phyloP scores from a whole-genome alignment of 768 basidiomycete genomes.

The Lactarius akahatsu region DNA sequence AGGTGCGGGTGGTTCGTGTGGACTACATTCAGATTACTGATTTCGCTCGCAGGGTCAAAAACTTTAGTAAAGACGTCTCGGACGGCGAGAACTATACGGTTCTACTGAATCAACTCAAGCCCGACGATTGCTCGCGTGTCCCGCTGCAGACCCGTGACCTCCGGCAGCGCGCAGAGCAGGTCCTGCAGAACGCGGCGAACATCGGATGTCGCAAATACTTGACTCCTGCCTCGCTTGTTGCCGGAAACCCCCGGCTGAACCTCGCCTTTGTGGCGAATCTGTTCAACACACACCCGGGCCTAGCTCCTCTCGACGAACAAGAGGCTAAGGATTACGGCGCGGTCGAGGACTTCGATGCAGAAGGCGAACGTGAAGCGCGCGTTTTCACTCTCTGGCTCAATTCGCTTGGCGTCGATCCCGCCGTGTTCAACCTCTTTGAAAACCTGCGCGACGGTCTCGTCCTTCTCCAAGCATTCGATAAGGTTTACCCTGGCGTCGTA shows the following conservation, averaged over 20 bases:
- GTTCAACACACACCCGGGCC: conserved; percentile 96
- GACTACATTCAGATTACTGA: background rate
- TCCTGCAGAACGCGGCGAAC: conserved; percentile 88
- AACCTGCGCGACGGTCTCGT: conserved; percentile 89
- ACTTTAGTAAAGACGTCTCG: conserved; percentile 96
- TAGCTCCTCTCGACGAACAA: conserved; percentile 91
- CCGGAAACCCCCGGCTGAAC: conserved; percentile 96
- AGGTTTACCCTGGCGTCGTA: conserved; percentile 88
- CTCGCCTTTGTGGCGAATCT: conserved; percentile 98
- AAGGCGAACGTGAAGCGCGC: conserved; percentile 96
- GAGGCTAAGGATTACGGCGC: conserved; percentile 88
- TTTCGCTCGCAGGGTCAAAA: conserved; percentile 71
- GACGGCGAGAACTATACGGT: conserved; percentile 99
- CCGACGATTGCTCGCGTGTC: conserved; percentile 85
- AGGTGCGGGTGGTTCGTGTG: conserved; percentile 47
- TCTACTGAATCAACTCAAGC: conserved; percentile 93
- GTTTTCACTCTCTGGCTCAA: conserved; percentile 99
- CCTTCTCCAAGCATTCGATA: conserved; percentile 96
- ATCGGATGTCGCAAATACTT: conserved; percentile 97
- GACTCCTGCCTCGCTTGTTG: conserved; percentile 83
- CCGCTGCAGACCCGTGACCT: conserved; percentile 86
- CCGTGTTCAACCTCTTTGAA: conserved; percentile 95
- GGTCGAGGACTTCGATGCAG: conserved; percentile 97
- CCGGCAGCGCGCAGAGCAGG: conserved; percentile 86
- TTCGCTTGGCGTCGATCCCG: conserved; percentile 93